A percentile compares a stretch with the other conserved stretches of the same genome.
Evolutionary conservation across 805 yeast genomes (phyloP).

Genomic region (Kurtzmaniella cleridarum): DNA sequence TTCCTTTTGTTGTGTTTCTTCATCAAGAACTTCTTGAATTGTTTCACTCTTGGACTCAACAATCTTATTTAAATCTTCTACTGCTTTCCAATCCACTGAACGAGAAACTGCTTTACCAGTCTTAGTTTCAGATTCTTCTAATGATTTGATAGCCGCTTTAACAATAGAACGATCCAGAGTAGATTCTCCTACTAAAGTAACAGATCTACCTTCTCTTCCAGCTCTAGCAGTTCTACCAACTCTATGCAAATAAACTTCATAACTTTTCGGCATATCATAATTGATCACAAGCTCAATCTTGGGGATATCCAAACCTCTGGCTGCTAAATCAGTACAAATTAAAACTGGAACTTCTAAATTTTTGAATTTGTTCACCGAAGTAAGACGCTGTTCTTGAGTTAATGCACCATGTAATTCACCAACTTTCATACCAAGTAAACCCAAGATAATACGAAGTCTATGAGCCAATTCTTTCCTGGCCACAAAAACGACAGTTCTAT

Average conservation of each 20-base stretch:
- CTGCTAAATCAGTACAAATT: conserved; percentile 95
- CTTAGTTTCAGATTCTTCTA: conserved; percentile 30
- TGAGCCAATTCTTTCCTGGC: conserved; percentile 91
- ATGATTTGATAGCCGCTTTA: conserved; percentile 78
- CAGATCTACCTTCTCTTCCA: conserved; percentile 90
- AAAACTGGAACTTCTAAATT: conserved; percentile 78
- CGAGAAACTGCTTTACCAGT: conserved; percentile 74
- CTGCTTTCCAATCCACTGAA: conserved; percentile 83
- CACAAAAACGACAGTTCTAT: conserved; percentile 84
- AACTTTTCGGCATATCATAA: conserved; percentile 91
- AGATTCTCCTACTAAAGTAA: conserved; percentile 90
- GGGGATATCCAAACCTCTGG: conserved; percentile 99
- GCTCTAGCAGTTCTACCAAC: conserved; percentile 99
- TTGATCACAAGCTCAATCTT: conserved; percentile 93
- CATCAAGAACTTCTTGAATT: conserved; percentile 73
- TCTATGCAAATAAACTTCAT: conserved; percentile 91
- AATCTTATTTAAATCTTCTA: conserved; percentile 60
- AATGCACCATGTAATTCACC: conserved; percentile 80
- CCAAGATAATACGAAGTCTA: conserved; percentile 67
- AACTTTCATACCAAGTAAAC: conserved; percentile 70
- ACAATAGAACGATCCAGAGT: conserved; percentile 85
- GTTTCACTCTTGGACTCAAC: conserved; percentile 55
- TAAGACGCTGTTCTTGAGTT: conserved; percentile 89
- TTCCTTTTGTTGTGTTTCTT: conserved; percentile 87
- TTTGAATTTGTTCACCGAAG: conserved; percentile 77